A percentile compares a stretch with the other conserved stretches of the same genome.
Conservation (phyloP, 768 basidiomycete species). For the Lentinus brumalis region DNA sequence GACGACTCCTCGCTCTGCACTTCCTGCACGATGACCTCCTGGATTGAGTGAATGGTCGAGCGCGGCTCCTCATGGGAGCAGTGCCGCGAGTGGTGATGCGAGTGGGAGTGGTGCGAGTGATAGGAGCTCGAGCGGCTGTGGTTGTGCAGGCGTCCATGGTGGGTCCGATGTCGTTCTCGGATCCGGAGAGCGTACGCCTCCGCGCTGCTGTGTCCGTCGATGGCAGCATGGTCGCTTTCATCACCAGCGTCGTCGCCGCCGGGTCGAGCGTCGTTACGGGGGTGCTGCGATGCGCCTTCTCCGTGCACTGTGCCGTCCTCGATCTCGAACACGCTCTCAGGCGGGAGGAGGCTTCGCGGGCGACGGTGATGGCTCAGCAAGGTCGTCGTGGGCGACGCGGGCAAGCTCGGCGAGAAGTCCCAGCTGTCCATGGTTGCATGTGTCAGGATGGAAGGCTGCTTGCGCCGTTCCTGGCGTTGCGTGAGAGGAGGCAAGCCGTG, state of each 20-base stretch:
- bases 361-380: constrained; percentile 22
- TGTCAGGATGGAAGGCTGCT: constrained; percentile 41
- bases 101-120: constrained; percentile 6
- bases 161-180: constrained; percentile 16
- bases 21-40: constrained; percentile 21
- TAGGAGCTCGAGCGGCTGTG: constrained; percentile 16
- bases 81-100: constrained; percentile 17
- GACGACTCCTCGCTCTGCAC: neutral
- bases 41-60: constrained; percentile 15
- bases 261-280: neutral
- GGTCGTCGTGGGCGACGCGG: constrained; percentile 30
- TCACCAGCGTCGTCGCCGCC: neutral
- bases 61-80: constrained; percentile 20
- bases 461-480: constrained; percentile 67
- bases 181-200: constrained; percentile 25
- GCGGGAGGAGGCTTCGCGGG: constrained; percentile 18
- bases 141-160: neutral
- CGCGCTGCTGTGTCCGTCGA: constrained; percentile 20
- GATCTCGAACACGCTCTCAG: constrained; percentile 40
- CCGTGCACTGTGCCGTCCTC: constrained; percentile 30
- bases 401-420: constrained; percentile 65
- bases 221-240: constrained; percentile 5
- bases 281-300: neutral
- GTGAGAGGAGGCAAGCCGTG: constrained; percentile 73
- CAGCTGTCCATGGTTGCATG: constrained; percentile 72